phyloP scores from a whole-genome alignment of 2,329 filamentous ascomycete species.

The Colletotrichum orbiculare region DNA sequence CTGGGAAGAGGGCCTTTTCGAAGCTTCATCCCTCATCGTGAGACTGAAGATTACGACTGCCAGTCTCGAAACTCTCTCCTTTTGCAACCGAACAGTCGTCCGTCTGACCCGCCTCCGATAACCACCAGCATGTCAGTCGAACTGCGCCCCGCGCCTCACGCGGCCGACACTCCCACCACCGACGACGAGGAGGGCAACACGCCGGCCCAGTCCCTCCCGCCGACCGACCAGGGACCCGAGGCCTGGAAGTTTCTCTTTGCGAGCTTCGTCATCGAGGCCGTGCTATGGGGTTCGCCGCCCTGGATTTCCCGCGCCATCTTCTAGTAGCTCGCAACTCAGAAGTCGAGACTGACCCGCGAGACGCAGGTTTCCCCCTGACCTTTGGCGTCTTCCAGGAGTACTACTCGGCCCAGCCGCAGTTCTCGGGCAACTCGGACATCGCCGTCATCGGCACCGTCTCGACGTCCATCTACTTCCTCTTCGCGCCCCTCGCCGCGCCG shows the following conservation, averaged over 20 bases:
- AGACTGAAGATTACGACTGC: too few species aligned
- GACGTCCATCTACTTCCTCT: slow-evolving; percentile 40
- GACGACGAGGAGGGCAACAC: slow-evolving; percentile 31
- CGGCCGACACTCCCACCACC: background rate
- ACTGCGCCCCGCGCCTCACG: slow-evolving; percentile 1
- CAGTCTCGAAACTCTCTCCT: too few species aligned
- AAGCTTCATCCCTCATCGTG: too few species aligned
- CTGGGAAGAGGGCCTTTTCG: too few species aligned
- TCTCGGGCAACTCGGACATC: slow-evolving; percentile 39
- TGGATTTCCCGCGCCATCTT: background rate
- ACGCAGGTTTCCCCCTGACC: slow-evolving; percentile 41
- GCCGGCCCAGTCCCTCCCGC: slow-evolving; percentile 37
- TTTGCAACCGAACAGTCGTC: background rate
- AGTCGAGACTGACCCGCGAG: too few species aligned
- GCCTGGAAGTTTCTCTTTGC: slow-evolving; percentile 41
- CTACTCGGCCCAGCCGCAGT: slow-evolving; percentile 41
- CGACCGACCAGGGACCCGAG: slow-evolving; percentile 36
- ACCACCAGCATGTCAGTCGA: slow-evolving; percentile 8
- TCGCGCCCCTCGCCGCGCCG: slow-evolving; percentile 40
- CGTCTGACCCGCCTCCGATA: background rate
- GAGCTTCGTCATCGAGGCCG: slow-evolving; percentile 40
- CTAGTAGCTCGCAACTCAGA: too few species aligned
- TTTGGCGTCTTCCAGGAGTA: slow-evolving; percentile 46
- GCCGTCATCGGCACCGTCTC: slow-evolving; percentile 42
- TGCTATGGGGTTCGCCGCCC: slow-evolving; percentile 39